A percentile compares a stretch with the other conserved stretches of the same genome.
phyloP scores from a whole-genome alignment of 768 basidiomycete genomes.

The Russula olivacea region DNA sequence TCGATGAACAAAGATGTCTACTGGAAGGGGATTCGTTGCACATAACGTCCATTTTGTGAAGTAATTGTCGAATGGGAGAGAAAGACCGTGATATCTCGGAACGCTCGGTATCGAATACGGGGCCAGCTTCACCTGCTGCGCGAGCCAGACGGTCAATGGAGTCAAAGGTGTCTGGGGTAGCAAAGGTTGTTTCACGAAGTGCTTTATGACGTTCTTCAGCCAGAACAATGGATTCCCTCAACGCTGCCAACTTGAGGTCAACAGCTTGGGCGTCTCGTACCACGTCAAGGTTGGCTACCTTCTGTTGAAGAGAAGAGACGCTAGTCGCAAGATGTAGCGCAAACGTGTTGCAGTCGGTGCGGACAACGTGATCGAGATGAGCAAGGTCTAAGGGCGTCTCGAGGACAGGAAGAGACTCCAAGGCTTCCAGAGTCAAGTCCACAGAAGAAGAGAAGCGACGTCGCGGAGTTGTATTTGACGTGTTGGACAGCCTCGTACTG shows the following conservation, averaged over 20 bases:
- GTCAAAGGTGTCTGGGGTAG: slow-evolving; percentile 29
- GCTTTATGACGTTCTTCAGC: slow-evolving; percentile 34
- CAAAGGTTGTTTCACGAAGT: slow-evolving; percentile 36
- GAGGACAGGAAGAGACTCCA: slow-evolving; percentile 32
- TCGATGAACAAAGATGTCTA: slow-evolving; percentile 44
- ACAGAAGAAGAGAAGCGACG: slow-evolving; percentile 33
- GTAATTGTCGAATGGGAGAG: slow-evolving; percentile 47
- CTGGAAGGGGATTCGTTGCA: slow-evolving; percentile 41
- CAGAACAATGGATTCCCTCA: slow-evolving; percentile 1
- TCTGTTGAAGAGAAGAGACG: slow-evolving; percentile 30
- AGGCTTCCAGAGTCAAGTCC: slow-evolving; percentile 35
- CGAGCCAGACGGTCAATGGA: slow-evolving; percentile 35
- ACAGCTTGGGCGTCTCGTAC: slow-evolving; percentile 13
- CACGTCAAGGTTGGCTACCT: slow-evolving; percentile 8
- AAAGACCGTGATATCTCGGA: slow-evolving; percentile 42
- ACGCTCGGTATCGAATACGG: slow-evolving; percentile 33
- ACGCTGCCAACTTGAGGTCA: slow-evolving; percentile 12
- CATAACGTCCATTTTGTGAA: slow-evolving; percentile 52
- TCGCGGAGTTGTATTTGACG: slow-evolving; percentile 30
- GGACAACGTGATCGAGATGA: slow-evolving; percentile 58
- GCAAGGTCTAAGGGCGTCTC: slow-evolving; percentile 52
- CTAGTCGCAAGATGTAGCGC: slow-evolving; percentile 36
- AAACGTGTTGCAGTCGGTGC: slow-evolving; percentile 63
- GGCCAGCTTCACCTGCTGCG: slow-evolving; percentile 37
- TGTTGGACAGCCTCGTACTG: slow-evolving; percentile 17